phyloP scores from a whole-genome alignment of 2,329 filamentous ascomycete species.

The Phialophora macrospora region DNA sequence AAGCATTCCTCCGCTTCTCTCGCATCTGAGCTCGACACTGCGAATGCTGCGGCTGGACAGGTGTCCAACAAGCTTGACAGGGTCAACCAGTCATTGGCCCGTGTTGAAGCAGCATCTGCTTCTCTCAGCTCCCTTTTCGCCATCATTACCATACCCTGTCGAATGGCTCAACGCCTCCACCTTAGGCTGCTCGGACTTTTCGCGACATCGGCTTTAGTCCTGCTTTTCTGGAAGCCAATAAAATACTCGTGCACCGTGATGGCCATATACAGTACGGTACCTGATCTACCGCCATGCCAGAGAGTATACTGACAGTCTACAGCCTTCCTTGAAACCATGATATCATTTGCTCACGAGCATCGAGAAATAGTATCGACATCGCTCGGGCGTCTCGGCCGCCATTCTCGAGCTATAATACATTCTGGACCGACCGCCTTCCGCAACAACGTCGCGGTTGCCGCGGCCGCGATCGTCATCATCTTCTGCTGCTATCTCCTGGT shows the following conservation, averaged over 20 bases:
- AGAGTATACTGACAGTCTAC: constrained; percentile 6
- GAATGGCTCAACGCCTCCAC: constrained; percentile 25
- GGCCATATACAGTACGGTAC: constrained; percentile 27
- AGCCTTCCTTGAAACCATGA: constrained; percentile 31
- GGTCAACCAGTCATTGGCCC: constrained; percentile 30
- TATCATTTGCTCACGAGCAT: constrained; percentile 25
- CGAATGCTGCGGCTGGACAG: constrained; percentile 20
- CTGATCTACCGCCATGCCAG: neutral
- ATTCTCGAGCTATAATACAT: constrained; percentile 8
- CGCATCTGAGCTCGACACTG: constrained; percentile 29
- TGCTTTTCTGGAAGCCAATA: constrained; percentile 28
- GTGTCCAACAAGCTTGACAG: constrained; percentile 28
- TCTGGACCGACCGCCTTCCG: neutral
- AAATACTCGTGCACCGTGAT: constrained; percentile 28
- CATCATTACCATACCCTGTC: constrained; percentile 26
- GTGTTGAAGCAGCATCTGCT: constrained; percentile 29
- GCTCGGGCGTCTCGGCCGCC: neutral
- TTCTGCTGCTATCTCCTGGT: constrained; percentile 11
- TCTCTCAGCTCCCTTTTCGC: constrained; percentile 27
- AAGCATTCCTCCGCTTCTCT: constrained; percentile 20
- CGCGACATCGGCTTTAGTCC: constrained; percentile 18
- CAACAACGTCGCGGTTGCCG: neutral
- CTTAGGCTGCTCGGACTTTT: constrained; percentile 25
- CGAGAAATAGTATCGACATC: constrained; percentile 4
- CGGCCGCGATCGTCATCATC: neutral